These are phyloP conservation scores for Pachysandra terminalis DNA, from an alignment of 164 flowering plant species.

Conservation along the genomic window DNA sequence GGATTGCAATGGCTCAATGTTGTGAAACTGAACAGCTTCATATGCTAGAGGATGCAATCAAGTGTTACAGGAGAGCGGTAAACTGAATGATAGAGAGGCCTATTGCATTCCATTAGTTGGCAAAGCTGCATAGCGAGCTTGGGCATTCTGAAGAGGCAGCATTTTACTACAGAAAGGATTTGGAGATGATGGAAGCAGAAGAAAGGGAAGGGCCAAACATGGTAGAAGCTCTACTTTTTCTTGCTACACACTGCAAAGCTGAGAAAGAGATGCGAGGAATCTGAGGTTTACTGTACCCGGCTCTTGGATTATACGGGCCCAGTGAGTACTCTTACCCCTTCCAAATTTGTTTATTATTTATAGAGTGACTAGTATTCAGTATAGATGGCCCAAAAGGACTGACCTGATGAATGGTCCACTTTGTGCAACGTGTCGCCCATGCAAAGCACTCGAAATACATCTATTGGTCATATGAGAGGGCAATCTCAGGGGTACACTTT, in stretches of 20 bases:
- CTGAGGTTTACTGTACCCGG: conserved; percentile 84
- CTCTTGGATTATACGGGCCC: conserved; percentile 91
- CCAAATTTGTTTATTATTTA: background rate
- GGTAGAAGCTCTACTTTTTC: conserved; percentile 82
- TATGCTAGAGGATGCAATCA: conserved; percentile 94
- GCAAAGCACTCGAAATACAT: no score
- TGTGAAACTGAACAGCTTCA: conserved; percentile 83
- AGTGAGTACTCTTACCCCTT: conserved; percentile 45
- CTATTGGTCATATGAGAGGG: no score
- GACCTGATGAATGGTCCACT: no score
- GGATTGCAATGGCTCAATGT: conserved; percentile 99
- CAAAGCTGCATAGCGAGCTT: conserved; percentile 74
- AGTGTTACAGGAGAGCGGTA: conserved; percentile 83
- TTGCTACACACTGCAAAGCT: conserved; percentile 62
- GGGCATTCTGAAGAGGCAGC: conserved; percentile 88
- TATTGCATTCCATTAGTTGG: conserved; percentile 80
- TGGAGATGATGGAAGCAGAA: conserved; percentile 94
- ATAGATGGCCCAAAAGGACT: no score
- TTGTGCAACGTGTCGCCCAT: no score
- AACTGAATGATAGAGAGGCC: conserved; percentile 89
- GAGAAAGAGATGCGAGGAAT: conserved; percentile 76
- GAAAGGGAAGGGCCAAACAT: conserved; percentile 91
- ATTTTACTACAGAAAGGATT: conserved; percentile 79
- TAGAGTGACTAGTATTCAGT: background rate
- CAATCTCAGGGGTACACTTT: no score